Conservation (phyloP, 257 asterid species). For the Rauvolfia tetraphylla region DNA sequence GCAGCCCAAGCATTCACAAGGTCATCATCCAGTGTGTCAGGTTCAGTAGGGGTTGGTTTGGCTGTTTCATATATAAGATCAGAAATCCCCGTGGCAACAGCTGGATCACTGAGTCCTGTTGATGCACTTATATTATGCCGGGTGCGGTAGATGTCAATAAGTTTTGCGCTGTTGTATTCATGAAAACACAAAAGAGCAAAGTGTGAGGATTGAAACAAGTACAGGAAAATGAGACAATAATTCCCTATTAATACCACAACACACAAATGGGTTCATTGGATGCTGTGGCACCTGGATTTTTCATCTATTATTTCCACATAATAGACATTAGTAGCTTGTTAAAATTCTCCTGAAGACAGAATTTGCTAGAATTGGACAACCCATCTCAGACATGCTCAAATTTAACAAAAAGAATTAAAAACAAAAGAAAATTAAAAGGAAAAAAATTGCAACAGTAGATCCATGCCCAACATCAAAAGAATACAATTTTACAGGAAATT, state of each 20-base stretch:
- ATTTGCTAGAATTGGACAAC: neutral
- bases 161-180: constrained; percentile 66
- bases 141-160: constrained; percentile 90
- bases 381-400: neutral
- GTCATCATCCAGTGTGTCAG: constrained; percentile 87
- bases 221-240: constrained; percentile 2
- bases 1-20: constrained; percentile 99
- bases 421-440: neutral
- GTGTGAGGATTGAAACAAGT: constrained; percentile 27
- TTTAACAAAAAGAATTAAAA: neutral
- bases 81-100: constrained; percentile 96
- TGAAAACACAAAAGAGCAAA: constrained; percentile 21
- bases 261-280: neutral
- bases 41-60: constrained; percentile 59
- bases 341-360: neutral
- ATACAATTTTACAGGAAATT: neutral
- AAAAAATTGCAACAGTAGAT: neutral
- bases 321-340: neutral
- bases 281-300: neutral
- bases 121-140: constrained; percentile 99
- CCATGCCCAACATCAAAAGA: neutral
- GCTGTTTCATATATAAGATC: constrained; percentile 92
- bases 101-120: constrained; percentile 89
- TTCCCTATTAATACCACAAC: neutral
- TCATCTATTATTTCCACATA: neutral